Conservation (phyloP, 2,329 filamentous ascomycete species). For the Alternaria sp. region DNA sequence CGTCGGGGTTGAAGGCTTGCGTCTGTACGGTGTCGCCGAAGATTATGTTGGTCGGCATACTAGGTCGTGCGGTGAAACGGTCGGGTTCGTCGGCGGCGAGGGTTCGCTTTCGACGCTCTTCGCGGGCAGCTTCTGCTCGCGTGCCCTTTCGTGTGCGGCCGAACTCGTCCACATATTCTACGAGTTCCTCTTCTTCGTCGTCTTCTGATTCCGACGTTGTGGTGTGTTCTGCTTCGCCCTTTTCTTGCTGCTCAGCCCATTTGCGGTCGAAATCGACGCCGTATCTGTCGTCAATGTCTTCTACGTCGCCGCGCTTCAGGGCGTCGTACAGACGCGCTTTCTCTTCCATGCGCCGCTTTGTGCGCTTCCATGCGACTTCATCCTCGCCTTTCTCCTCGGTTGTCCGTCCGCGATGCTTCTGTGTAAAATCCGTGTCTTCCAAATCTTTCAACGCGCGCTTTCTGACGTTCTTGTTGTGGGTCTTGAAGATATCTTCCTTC, state of each 20-base stretch:
- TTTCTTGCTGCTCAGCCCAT: constrained; percentile 76
- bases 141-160: constrained; percentile 82
- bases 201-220: constrained; percentile 45
- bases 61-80: constrained; percentile 72
- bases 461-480: constrained; percentile 68
- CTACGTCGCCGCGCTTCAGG: constrained; percentile 84
- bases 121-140: constrained; percentile 69
- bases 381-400: constrained; percentile 62
- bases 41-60: constrained; percentile 75
- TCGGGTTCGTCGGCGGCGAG: constrained; percentile 70
- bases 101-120: constrained; percentile 65
- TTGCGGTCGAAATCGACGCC: constrained; percentile 95
- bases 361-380: constrained; percentile 66
- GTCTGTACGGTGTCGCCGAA: constrained; percentile 86
- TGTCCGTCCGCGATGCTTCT: constrained; percentile 70
- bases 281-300: constrained; percentile 69
- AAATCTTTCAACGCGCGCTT: constrained; percentile 70
- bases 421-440: constrained; percentile 64
- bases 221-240: constrained; percentile 54
- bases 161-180: constrained; percentile 93
- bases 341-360: constrained; percentile 84
- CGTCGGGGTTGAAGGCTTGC: constrained; percentile 81
- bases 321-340: constrained; percentile 89
- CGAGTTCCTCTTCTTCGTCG: constrained; percentile 65
- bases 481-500: constrained; percentile 74